Evolutionary conservation across 2,329 filamentous ascomycete species (phyloP).

Genomic region (Hysterium pulicare): DNA sequence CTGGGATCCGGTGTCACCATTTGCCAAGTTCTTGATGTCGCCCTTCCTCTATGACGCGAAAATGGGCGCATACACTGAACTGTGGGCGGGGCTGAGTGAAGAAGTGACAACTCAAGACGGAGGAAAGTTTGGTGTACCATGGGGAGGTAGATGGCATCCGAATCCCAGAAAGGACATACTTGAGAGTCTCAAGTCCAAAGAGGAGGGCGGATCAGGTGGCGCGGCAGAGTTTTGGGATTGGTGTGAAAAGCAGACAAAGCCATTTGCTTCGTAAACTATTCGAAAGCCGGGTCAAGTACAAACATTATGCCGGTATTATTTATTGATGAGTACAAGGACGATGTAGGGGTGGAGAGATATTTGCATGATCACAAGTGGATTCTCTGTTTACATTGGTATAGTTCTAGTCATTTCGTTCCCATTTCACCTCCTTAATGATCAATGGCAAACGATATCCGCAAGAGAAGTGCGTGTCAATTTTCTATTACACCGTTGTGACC

Average conservation of each 20-base stretch:
- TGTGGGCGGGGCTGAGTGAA: not conserved
- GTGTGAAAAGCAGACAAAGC: conserved; percentile 3
- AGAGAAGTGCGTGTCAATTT: no score
- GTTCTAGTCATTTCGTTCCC: no score
- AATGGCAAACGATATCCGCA: no score
- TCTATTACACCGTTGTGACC: no score
- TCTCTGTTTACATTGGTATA: no score
- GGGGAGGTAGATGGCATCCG: conserved; percentile 3
- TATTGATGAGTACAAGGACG: no score
- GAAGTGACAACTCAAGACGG: not conserved
- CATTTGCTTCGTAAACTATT: no score
- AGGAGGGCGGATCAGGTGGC: conserved; percentile 5
- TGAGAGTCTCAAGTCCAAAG: not conserved
- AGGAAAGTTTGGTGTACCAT: conserved; percentile 1
- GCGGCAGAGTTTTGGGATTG: conserved; percentile 2
- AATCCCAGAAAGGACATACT: conserved; percentile 1
- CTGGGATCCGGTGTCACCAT: not conserved
- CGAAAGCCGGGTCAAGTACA: no score
- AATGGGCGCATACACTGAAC: not conserved
- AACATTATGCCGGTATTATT: no score
- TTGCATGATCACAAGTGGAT: no score
- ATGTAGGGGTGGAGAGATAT: no score
- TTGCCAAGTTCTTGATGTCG: not conserved
- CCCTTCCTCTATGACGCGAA: not conserved
- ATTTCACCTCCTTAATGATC: no score